Evolutionary conservation across 1,284 basidiomycete genomes (phyloP), one percentile per base, ranked within the genome.

Genomic region (Anthracocystis walkeri): DNA sequence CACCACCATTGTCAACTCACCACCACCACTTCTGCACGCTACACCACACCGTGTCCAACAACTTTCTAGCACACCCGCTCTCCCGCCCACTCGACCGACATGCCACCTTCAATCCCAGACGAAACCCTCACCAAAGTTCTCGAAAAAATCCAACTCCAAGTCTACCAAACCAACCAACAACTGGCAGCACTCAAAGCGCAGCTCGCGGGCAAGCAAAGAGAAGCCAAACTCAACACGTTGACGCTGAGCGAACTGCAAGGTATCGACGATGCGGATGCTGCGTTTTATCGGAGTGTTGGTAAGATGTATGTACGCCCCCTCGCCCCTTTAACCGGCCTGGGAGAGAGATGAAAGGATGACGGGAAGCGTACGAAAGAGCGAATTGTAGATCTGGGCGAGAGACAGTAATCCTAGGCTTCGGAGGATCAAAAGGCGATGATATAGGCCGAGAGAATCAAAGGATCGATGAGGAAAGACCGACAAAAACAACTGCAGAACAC

Each of bases 231-330:
- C 29, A 60, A 64, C 57, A 65, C 64, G 2, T 44, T 75, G 21
- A 71, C 73, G 4, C 31, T 75, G 20, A 61, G 49, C 48, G 67
- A 75, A 40, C 41, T 75, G 35, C 58, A 64, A 31, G 67, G 52
- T 1, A 66, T 71, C 6, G 25, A 63, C 25, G 63, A 75, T 41
- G 31, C 60, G 5, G 14, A 58, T 3, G 64, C 67, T 1, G 57
- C 64, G 8, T 75, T 71, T 44, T 75, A 75, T 42, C 45, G 54
- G 3, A 52, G 44, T 29, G 64, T 75, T 11, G 73, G 73, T 12
- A 70, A 71, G 52, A 71, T 75, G 73, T 75, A 66, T 16, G 69
- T 56, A 20, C 27, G n/a, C n/a, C n/a, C n/a, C n/a, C n/a, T n/a
- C n/a, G n/a, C n/a, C n/a, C n/a, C n/a, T n/a, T n/a, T n/a, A n/a